Evolutionary conservation across 2,329 filamentous ascomycete species (phyloP), one percentile per base, ranked within the genome.

Genomic region (Zasmidium cellare): DNA sequence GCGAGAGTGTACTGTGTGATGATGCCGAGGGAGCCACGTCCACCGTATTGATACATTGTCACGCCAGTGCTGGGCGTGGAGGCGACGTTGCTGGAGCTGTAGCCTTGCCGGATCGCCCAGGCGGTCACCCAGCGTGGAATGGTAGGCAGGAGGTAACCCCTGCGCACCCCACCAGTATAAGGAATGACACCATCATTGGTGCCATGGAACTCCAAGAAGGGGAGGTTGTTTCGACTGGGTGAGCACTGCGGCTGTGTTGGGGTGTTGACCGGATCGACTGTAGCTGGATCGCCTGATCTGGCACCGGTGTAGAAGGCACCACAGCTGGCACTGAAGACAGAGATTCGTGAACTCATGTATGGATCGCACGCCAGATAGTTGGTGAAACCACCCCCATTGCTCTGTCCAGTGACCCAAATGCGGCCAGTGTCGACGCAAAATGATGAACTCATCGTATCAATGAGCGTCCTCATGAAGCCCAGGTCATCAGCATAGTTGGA

Each of bases 311-410:
- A 81, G 50, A 74, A 76, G 3, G 77, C 79, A 3, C 75, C 80
- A 1, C 77, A 77, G 18, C 78, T 77, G 0, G 75, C 69, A 1
- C 78, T 79, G 56, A 82, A 82, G 0, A 78, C 79, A n/a, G 79
- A 78, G 46, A 82, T 76, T 3, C 70, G 71, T 3, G 65, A 66
- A 3, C 76, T 77, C 1, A 76, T 71, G 1, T 65, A 66, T 1
- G 74, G 61, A 47, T 80, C 73, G 65, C 80, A 83, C 3, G 80
- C 79, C 3, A 82, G 74, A 1, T 76, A 65, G n/a, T 73, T 76
- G 5, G 74, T 75, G 22, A 80, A 77, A 5, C 77, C 82, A 2
- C 80, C 83, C 2, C 81, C 82, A 46, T 85, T 83, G 62, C 76
- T 84, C 60, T 84, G 82, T 44, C 79, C 79, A 0, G 73, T 70